phyloP scores from a whole-genome alignment of 2,329 filamentous ascomycete species.

The Rutstroemia sp. region DNA sequence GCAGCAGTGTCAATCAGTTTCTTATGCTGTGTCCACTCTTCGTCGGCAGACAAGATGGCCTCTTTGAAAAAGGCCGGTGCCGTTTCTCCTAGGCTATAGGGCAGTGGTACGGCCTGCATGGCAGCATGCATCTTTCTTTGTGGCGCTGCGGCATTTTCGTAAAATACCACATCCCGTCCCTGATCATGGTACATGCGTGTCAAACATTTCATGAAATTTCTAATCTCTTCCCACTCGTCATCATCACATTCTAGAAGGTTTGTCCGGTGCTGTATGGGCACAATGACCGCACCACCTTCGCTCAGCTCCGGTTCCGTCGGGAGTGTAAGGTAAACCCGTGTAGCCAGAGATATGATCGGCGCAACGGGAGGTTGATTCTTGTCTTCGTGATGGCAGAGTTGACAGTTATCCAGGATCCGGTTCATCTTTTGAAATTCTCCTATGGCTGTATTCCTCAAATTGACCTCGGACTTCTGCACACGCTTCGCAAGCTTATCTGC shows the following conservation, averaged over 20 bases:
- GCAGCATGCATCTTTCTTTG: constrained; percentile 75
- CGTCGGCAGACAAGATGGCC: constrained; percentile 78
- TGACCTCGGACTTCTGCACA: constrained; percentile 80
- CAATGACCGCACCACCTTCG: constrained; percentile 77
- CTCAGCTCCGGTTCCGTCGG: constrained; percentile 84
- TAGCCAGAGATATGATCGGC: constrained; percentile 78
- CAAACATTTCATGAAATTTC: constrained; percentile 97
- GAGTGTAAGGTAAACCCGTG: constrained; percentile 79
- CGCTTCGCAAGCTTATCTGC: constrained; percentile 80
- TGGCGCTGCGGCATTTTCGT: constrained; percentile 87
- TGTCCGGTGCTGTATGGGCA: constrained; percentile 75
- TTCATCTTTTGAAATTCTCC: constrained; percentile 86
- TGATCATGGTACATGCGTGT: constrained; percentile 92
- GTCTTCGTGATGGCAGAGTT: constrained; percentile 89
- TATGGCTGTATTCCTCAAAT: constrained; percentile 81
- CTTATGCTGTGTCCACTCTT: constrained; percentile 93
- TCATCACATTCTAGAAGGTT: constrained; percentile 98
- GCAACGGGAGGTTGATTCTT: constrained; percentile 67
- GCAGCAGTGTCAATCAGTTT: constrained; percentile 86
- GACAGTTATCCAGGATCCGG: constrained; percentile 76
- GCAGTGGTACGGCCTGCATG: constrained; percentile 79
- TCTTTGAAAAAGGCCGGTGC: constrained; percentile 94
- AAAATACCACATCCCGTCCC: constrained; percentile 88
- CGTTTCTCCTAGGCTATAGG: constrained; percentile 83
- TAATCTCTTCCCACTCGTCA: constrained; percentile 97